These are phyloP conservation scores for Cinnamomum chago DNA, from an alignment of 164 flowering plant species.

Conservation along the genomic window DNA sequence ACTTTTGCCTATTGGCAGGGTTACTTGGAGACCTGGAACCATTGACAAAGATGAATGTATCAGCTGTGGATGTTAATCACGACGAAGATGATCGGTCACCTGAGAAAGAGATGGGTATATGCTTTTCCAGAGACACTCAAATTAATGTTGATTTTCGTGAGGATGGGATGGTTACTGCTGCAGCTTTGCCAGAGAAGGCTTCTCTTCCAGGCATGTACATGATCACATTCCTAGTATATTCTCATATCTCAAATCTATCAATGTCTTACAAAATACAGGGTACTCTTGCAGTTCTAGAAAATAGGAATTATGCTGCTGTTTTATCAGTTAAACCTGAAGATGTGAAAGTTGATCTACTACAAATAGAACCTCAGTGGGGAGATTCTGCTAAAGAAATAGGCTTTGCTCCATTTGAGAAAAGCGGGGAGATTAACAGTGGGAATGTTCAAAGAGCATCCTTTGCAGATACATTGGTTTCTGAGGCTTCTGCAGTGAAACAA, in stretches of 20 bases:
- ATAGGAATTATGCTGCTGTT: constrained; percentile 5
- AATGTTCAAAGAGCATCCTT: constrained; percentile 11
- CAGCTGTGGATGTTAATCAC: constrained; percentile 8
- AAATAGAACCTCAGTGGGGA: constrained; percentile 12
- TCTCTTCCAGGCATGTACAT: constrained; percentile 22
- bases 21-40: constrained; percentile 14
- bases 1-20: constrained; percentile 24
- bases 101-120: constrained; percentile 7
- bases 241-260: not conserved
- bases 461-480: constrained; percentile 16
- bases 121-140: constrained; percentile 1
- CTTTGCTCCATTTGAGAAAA: constrained; percentile 14
- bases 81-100: constrained; percentile 9
- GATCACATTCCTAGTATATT: not conserved
- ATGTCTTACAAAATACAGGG: not conserved
- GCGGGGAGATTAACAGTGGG: constrained; percentile 14
- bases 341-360: constrained; percentile 8
- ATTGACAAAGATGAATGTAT: constrained; percentile 8
- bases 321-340: constrained; percentile 16
- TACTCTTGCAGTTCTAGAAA: constrained; percentile 19
- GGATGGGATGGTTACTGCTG: constrained; percentile 5
- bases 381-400: constrained; percentile 8
- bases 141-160: not conserved
- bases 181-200: constrained; percentile 6
- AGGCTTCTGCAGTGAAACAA: constrained; percentile 14